Evolutionary conservation across 2,329 filamentous ascomycete genomes (phyloP).

Genomic region (Cladophialophora chaetospira): DNA sequence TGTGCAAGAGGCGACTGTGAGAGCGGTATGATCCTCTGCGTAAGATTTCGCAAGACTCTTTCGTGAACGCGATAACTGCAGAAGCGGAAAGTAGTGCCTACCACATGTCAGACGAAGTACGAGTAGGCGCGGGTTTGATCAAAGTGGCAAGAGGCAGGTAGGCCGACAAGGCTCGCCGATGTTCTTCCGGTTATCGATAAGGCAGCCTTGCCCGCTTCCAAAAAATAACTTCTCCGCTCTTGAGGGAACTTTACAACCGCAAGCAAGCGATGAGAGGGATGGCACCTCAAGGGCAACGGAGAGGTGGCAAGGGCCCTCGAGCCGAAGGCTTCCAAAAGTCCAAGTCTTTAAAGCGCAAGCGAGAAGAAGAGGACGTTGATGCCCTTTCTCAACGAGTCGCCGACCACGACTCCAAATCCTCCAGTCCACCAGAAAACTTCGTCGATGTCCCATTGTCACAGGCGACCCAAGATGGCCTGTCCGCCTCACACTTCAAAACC

Average conservation of each 20-base stretch:
- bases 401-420: constrained; percentile 45
- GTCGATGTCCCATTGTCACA: constrained; percentile 82
- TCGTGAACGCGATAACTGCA: too few relatives aligned
- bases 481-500: constrained; percentile 82
- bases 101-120: background rate
- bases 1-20: too few relatives aligned
- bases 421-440: constrained; percentile 66
- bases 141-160: background rate
- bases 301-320: constrained; percentile 1
- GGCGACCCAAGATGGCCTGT: constrained; percentile 75
- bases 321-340: constrained; percentile 19
- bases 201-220: background rate
- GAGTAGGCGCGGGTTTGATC: background rate
- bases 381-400: constrained; percentile 46
- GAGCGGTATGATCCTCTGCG: too few relatives aligned
- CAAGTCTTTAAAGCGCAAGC: constrained; percentile 48
- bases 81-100: background rate
- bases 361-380: constrained; percentile 47
- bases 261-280: too few relatives aligned
- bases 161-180: constrained; percentile 9
- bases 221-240: background rate
- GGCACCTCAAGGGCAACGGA: constrained; percentile 20
- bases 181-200: constrained; percentile 18
- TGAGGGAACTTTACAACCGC: background rate
- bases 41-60: too few relatives aligned